Evolutionary conservation across 192 early-diverging fungal species (phyloP).

Genomic region (Coemansia sp.): DNA sequence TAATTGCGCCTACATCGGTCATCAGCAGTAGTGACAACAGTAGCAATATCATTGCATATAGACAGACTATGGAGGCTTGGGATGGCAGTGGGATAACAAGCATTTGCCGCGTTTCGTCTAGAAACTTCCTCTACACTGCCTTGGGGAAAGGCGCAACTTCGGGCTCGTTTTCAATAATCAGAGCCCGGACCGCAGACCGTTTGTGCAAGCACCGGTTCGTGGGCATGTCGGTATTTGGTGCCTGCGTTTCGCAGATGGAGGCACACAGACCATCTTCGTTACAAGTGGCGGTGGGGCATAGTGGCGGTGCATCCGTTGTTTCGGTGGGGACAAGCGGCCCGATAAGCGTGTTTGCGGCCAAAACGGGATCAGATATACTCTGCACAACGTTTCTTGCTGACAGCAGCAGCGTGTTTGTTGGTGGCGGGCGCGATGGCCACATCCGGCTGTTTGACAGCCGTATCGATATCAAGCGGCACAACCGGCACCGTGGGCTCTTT

Average conservation of each 20-base stretch:
- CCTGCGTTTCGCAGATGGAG: constrained; percentile 1
- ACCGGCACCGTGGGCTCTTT: constrained; percentile 18
- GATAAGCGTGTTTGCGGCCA: constrained; percentile 7
- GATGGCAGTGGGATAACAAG: constrained; percentile 19
- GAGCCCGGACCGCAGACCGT: not conserved
- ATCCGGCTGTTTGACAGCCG: constrained; percentile 38
- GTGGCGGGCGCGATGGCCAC: constrained; percentile 40
- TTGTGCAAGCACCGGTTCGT: not conserved
- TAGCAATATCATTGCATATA: not conserved
- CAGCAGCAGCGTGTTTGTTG: constrained; percentile 11
- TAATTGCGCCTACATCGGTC: too few species aligned
- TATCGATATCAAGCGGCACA: constrained; percentile 8
- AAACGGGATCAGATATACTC: constrained; percentile 28
- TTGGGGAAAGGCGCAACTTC: constrained; percentile 18
- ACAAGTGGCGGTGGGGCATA: constrained; percentile 5
- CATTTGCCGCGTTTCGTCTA: constrained; percentile 8
- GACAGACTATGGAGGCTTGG: not conserved
- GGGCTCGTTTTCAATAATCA: not conserved
- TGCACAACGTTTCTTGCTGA: constrained; percentile 24
- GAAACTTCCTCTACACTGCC: constrained; percentile 11
- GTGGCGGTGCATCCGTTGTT: not conserved
- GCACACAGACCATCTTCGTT: not conserved
- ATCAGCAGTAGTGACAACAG: too few species aligned
- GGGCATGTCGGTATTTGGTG: constrained; percentile 9
- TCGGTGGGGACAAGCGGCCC: not conserved